A percentile compares a stretch with the other conserved stretches of the same genome.
phyloP scores from a whole-genome alignment of 225 moss, liverwort and hornwort genomes.

The Pleurozium schreberi region DNA sequence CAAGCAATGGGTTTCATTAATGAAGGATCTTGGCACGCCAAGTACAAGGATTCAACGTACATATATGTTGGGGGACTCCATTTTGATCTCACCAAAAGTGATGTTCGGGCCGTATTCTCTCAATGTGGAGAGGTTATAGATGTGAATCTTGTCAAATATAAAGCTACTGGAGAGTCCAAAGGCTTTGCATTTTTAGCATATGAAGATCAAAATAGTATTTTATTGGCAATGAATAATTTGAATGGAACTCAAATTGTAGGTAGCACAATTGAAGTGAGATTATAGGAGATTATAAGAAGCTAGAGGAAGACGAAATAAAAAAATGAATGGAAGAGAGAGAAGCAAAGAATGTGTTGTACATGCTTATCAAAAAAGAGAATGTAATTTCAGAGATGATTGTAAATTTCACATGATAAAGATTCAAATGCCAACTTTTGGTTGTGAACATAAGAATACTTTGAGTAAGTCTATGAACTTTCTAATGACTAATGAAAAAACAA shows the following conservation, averaged over 20 bases:
- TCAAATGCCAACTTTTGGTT: too few species aligned
- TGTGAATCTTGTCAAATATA: conserved; percentile 69
- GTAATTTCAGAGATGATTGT: too few species aligned
- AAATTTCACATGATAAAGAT: too few species aligned
- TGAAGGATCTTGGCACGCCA: too few species aligned
- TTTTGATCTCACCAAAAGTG: conserved; percentile 51
- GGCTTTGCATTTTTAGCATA: conserved; percentile 91
- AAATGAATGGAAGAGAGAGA: conserved; percentile 19
- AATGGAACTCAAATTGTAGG: conserved; percentile 63
- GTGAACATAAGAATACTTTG: too few species aligned
- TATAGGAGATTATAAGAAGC: conserved; percentile 68
- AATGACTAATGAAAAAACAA: too few species aligned
- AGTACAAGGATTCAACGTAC: too few species aligned
- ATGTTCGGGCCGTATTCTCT: conserved; percentile 69
- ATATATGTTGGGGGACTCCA: too few species aligned
- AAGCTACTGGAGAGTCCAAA: conserved; percentile 67
- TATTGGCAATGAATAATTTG: conserved; percentile 68
- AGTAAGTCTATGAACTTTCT: too few species aligned
- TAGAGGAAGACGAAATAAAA: conserved; percentile 72
- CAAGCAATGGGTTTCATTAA: too few species aligned
- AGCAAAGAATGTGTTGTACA: neutral
- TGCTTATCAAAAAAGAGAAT: too few species aligned
- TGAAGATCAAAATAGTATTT: conserved; percentile 66
- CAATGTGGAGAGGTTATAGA: conserved; percentile 86
- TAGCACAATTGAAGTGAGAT: conserved; percentile 64